Conservation (phyloP, 805 yeast species). For the Pichia ethanolica region DNA sequence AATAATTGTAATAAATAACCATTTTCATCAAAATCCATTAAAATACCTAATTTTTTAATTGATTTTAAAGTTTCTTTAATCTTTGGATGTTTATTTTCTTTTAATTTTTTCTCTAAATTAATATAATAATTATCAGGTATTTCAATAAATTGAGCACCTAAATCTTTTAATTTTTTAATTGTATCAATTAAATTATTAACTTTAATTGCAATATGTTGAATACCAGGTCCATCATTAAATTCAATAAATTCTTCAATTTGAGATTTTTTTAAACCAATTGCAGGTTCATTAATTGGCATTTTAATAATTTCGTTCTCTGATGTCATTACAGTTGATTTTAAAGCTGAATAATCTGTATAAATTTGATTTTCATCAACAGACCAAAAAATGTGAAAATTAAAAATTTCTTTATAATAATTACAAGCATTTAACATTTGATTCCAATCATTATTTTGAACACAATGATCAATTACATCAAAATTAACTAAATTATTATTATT, state of each 20-base stretch:
- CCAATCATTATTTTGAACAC: conserved; percentile 77
- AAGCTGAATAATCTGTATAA: conserved; percentile 61
- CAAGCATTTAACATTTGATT: conserved; percentile 53
- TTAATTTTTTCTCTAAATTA: conserved; percentile 39
- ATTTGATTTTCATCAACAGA: conserved; percentile 75
- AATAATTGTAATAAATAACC: conserved; percentile 79
- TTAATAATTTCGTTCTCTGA: conserved; percentile 56
- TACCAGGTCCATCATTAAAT: conserved; percentile 72
- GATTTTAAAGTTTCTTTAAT: conserved; percentile 46
- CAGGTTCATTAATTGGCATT: conserved; percentile 86
- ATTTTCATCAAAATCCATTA: conserved; percentile 69
- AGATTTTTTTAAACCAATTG: conserved; percentile 53
- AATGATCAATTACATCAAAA: conserved; percentile 56
- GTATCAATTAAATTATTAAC: conserved; percentile 56
- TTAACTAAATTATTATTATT: conserved; percentile 14
- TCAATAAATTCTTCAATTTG: conserved; percentile 80
- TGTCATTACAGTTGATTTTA: conserved; percentile 72
- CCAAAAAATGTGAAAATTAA: conserved; percentile 78
- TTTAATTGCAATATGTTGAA: conserved; percentile 72
- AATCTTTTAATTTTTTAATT: conserved; percentile 41
- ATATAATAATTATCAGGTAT: conserved; percentile 55
- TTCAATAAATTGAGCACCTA: conserved; percentile 65
- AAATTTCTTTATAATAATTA: conserved; percentile 48
- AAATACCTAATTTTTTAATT: conserved; percentile 46
- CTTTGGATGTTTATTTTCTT: conserved; percentile 28